Conservation (phyloP, 2,329 filamentous ascomycete species). For the Lojkania enalia region DNA sequence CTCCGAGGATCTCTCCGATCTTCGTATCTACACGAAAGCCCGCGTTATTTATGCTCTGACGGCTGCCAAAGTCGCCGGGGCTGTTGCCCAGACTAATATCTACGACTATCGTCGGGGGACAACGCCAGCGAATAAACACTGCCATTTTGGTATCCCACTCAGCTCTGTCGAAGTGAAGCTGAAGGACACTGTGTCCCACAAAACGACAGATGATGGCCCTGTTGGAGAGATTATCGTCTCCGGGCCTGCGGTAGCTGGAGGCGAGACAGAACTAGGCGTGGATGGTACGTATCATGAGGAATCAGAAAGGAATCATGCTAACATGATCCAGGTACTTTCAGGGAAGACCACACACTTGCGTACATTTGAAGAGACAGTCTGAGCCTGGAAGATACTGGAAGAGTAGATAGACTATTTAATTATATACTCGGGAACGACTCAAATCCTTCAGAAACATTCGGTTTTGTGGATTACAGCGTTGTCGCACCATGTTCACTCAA, state of each 20-base stretch:
- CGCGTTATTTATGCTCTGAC: constrained; percentile 85
- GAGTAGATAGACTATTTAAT: no score
- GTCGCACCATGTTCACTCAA: no score
- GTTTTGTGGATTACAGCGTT: no score
- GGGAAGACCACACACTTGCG: constrained; percentile 73
- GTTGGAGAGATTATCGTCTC: constrained; percentile 66
- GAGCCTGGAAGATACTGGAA: no score
- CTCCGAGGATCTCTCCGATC: constrained; percentile 72
- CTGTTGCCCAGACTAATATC: constrained; percentile 82
- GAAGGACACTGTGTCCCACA: constrained; percentile 62
- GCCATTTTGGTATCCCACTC: constrained; percentile 81
- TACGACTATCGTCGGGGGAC: constrained; percentile 76
- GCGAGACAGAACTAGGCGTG: constrained; percentile 65
- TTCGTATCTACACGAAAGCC: constrained; percentile 79
- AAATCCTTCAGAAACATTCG: no score
- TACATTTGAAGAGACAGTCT: no score
- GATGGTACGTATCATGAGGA: constrained; percentile 34
- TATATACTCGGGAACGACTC: no score
- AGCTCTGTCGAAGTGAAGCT: constrained; percentile 79
- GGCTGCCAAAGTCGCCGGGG: constrained; percentile 80
- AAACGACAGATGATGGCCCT: constrained; percentile 62
- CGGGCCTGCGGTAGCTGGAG: constrained; percentile 73
- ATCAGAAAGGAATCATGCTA: constrained; percentile 5
- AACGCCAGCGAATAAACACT: constrained; percentile 45
- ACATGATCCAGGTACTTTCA: constrained; percentile 60